Conservation (phyloP, 2,329 filamentous ascomycete species). For the Mollisiaceae sp. region DNA sequence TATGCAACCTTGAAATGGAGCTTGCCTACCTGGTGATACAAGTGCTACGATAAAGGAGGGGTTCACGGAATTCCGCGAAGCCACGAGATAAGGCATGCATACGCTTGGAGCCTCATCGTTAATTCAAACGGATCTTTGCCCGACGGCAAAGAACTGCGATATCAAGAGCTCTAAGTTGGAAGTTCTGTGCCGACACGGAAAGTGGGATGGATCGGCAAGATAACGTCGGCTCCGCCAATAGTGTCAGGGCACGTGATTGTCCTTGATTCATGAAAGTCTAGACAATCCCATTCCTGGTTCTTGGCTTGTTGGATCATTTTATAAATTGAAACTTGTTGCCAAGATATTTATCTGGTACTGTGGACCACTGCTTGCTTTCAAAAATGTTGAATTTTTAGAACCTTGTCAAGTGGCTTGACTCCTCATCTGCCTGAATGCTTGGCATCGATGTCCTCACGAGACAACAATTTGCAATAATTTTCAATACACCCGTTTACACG, state of each 20-base stretch:
- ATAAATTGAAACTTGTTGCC: no score
- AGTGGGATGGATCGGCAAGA: conserved; percentile 7
- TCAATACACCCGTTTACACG: no score
- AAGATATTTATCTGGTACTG: no score
- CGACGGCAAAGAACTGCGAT: background rate
- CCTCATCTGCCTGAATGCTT: no score
- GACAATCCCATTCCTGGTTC: background rate
- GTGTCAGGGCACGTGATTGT: background rate
- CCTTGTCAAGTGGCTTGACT: no score
- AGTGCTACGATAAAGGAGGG: conserved; percentile 4
- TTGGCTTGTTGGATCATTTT: background rate
- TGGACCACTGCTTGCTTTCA: no score
- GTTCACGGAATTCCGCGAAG: conserved; percentile 2
- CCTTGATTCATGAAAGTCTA: background rate
- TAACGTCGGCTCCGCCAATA: background rate
- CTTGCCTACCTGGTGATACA: background rate
- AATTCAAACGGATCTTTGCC: background rate
- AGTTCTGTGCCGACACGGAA: background rate
- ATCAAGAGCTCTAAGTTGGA: background rate
- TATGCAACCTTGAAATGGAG: background rate
- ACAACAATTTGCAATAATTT: no score
- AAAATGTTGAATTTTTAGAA: no score
- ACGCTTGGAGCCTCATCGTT: background rate
- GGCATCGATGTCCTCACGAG: no score
- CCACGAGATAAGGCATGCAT: background rate